Evolutionary conservation across 495 filamentous ascomycete species (phyloP).

Genomic region (Elaphomyces granulatus): DNA sequence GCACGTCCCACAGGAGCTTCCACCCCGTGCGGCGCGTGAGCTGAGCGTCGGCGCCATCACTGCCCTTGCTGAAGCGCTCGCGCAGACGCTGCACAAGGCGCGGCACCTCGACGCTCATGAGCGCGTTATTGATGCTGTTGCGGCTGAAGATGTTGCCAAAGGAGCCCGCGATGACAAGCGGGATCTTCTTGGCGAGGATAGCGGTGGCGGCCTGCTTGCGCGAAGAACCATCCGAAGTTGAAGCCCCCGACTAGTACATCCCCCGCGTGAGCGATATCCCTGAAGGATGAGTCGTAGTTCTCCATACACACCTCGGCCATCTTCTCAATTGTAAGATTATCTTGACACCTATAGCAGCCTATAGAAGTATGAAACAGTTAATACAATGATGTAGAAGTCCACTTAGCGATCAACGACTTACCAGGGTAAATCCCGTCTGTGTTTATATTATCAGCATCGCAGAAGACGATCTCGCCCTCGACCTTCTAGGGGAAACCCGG

Average conservation of each 20-base stretch:
- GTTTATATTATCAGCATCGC: constrained; percentile 34
- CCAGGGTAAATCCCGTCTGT: constrained; percentile 70
- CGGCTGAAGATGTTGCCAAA: constrained; percentile 68
- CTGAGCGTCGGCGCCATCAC: too few relatives aligned
- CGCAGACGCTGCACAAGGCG: constrained; percentile 47
- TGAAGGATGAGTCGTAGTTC: constrained; percentile 74
- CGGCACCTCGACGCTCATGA: constrained; percentile 65
- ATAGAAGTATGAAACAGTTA: too few relatives aligned
- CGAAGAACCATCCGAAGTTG: constrained; percentile 69
- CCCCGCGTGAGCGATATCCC: constrained; percentile 38
- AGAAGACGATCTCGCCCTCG: constrained; percentile 39
- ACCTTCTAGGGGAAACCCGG: constrained; percentile 39
- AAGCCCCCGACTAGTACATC: constrained; percentile 80
- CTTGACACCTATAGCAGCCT: constrained; percentile 89
- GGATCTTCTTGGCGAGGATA: constrained; percentile 60
- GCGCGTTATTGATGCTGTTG: constrained; percentile 72
- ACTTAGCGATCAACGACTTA: too few relatives aligned
- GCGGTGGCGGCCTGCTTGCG: constrained; percentile 72
- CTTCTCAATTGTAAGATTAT: constrained; percentile 54
- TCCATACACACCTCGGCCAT: constrained; percentile 88
- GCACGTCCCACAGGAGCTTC: constrained; percentile 76
- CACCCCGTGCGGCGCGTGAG: constrained; percentile 77
- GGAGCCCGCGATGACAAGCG: constrained; percentile 57
- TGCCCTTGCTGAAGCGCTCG: constrained; percentile 33
- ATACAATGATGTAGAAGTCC: too few relatives aligned